These are phyloP conservation scores for Neurospora sublineolata DNA, from an alignment of 495 filamentous ascomycete species.

Conservation along the genomic window DNA sequence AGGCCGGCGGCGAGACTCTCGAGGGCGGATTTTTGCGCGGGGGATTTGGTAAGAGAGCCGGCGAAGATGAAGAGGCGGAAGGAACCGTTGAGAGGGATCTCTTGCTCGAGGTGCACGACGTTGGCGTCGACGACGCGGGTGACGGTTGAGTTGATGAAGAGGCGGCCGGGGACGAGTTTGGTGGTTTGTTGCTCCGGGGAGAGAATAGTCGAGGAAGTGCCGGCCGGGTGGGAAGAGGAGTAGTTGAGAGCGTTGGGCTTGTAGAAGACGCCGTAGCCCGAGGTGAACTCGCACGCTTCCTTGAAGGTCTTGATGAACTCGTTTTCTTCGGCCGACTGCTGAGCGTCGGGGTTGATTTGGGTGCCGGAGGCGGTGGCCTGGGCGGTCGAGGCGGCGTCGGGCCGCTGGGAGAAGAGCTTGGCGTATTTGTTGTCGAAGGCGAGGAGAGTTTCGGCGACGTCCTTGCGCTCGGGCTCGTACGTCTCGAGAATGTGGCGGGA, in stretches of 20 bases:
- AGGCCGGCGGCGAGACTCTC: slow-evolving; percentile 56
- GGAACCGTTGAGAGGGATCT: slow-evolving; percentile 74
- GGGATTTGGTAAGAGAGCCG: slow-evolving; percentile 46
- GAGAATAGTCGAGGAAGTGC: slow-evolving; percentile 26
- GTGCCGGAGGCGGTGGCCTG: slow-evolving; percentile 26
- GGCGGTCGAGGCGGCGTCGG: slow-evolving; percentile 40
- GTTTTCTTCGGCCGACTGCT: slow-evolving; percentile 41
- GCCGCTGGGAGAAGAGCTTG: slow-evolving; percentile 51
- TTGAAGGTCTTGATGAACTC: slow-evolving; percentile 62
- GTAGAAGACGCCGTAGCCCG: slow-evolving; percentile 61
- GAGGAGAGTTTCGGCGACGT: slow-evolving; percentile 58
- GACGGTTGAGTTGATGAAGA: slow-evolving; percentile 64
- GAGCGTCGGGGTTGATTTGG: slow-evolving; percentile 9
- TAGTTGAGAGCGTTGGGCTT: slow-evolving; percentile 48
- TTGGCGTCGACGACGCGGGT: slow-evolving; percentile 79
- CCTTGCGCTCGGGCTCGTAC: slow-evolving; percentile 59
- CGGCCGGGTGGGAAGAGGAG: slow-evolving; percentile 57
- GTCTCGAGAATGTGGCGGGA: slow-evolving; percentile 50
- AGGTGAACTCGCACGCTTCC: slow-evolving; percentile 59
- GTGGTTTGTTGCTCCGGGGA: slow-evolving; percentile 45
- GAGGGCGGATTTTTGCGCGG: slow-evolving; percentile 43
- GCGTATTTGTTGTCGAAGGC: slow-evolving; percentile 65
- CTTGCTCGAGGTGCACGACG: slow-evolving; percentile 77
- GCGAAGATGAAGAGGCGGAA: slow-evolving; percentile 80
- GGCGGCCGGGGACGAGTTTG: slow-evolving; percentile 54